phyloP scores from a whole-genome alignment of 192 early-diverging fungal species.

The Helicostylum pulchrum region DNA sequence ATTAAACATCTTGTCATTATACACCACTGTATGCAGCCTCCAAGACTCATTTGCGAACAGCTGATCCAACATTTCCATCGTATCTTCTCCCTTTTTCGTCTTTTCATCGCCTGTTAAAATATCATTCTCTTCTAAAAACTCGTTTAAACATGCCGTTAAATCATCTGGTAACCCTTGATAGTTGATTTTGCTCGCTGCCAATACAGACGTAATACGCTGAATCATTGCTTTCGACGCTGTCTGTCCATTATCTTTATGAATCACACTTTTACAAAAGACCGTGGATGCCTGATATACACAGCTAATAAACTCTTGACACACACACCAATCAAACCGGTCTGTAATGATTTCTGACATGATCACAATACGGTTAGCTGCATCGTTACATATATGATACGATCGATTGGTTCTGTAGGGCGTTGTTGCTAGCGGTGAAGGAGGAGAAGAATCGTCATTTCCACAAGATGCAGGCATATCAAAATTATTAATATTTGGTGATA shows the following conservation, averaged over 20 bases:
- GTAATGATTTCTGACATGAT: constrained; percentile 21
- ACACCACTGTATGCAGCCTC: too few species aligned
- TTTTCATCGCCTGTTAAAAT: too few species aligned
- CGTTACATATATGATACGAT: constrained; percentile 29
- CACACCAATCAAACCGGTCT: constrained; percentile 28
- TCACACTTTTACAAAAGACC: constrained; percentile 22
- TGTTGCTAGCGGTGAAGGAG: too few species aligned
- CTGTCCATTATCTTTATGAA: not conserved
- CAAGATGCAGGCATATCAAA: too few species aligned
- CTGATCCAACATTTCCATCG: too few species aligned
- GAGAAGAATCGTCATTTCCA: too few species aligned
- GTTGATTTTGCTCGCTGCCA: constrained; percentile 18
- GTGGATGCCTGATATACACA: constrained; percentile 32
- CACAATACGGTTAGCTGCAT: constrained; percentile 29
- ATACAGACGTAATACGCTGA: constrained; percentile 24
- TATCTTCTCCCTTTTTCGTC: too few species aligned
- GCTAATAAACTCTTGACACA: constrained; percentile 30
- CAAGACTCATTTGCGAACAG: too few species aligned
- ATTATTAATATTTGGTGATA: constrained; percentile 11
- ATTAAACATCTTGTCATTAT: too few species aligned
- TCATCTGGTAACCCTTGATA: constrained; percentile 33
- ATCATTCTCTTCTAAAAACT: constrained; percentile 24
- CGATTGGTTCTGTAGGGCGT: constrained; percentile 1
- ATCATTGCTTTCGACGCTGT: constrained; percentile 21
- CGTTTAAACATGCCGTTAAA: constrained; percentile 24